Evolutionary conservation across 106 monocot genomes (phyloP), one percentile per base, ranked within the genome.

Genomic region (Apostasia ramifera): DNA sequence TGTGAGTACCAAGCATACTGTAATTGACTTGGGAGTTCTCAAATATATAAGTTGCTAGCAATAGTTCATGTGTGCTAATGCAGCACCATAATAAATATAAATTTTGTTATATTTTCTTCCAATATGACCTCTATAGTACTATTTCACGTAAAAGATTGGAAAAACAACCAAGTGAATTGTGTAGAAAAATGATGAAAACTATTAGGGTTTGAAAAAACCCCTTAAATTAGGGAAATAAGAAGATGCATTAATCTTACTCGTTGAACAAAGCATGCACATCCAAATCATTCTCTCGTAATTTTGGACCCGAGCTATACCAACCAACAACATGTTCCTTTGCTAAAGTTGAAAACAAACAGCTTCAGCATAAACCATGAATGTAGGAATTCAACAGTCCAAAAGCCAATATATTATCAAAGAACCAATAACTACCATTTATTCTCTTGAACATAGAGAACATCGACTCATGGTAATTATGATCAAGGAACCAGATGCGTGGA

Each of bases 361-460:
- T 45, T 15, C 42, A 57, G 14, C n/a, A 57, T 70, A 56, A 70
- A 70, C 8, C 43, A 55, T 57, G 44, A 57, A 1, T 42, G 26
- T 26, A 40, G 39, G 52, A 55, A 66, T 2, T 47, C 26, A 65
- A 26, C 2, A n/a, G 44, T 62, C 44, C 48, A 65, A 64, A 65
- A 48, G 47, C 47, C 48, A 47, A 26, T 26, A 15, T 6, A 8
- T 55, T 41, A 46, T 14, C 45, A 8, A 55, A 41, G 45, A 26
- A 69, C 69, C 7, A n/a, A 6, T 65, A 9, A 11, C 4, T 67
- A 98, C 98, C 98, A 64, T 98, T 98, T 56, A 98, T 98, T 74
- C 98, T 74, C 70, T 98, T 98, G 71, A 98, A 98, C 98, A 98
- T 98, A 71, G 87, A 76, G 66, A 98, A 98, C 98, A 98, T 98